Evolutionary conservation across 225 moss, liverwort and hornwort genomes (phyloP), one percentile per base, ranked within the genome.

Genomic region (Marchantia polymorpha): DNA sequence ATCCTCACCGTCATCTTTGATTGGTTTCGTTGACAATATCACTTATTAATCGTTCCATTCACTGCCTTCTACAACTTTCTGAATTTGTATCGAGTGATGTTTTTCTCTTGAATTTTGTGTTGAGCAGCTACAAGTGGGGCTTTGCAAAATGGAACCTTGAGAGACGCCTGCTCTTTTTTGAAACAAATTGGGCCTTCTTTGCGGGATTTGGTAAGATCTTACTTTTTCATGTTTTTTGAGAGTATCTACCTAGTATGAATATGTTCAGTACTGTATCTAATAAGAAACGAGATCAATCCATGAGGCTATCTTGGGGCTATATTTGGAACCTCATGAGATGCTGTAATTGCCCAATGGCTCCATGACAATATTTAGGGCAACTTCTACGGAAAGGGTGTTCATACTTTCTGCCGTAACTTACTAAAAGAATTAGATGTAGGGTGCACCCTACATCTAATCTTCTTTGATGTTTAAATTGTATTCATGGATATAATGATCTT

Each of bases 101-200:
- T 58, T 7, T 46, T 10, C n/a, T 71, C 22, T 50, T n/a, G 3
- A 39, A 39, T 39, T 39, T 75, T 73, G 53, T 56, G 6, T 60
- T 31, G 50, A 52, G 87, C 95, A 95, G 92, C 84, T 99, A 99
- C 81, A 99, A 93, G 83, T 99, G 95, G 99, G 90, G 95, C 64
- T 91, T 99, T 81, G 86, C 90, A 77, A 89, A 90, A 74, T 99
- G 95, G 99, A 95, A 88, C 82, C 92, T 99, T 60, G 95, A 99
- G 78, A 92, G 84, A 80, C 93, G 99, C 77, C 88, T 99, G 27
- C 53, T 82, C 10, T 99, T 91, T 81, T 95, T 99, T 83, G 99
- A 99, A 87, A 92, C 95, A 80, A 93, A 92, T 74, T 99, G 95
- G 99, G 99, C 99, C 72, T 99, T 95, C 83, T 99, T 99, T 87